phyloP scores from a whole-genome alignment of 169 alveolate species.

The Eimeria acervulina region DNA sequence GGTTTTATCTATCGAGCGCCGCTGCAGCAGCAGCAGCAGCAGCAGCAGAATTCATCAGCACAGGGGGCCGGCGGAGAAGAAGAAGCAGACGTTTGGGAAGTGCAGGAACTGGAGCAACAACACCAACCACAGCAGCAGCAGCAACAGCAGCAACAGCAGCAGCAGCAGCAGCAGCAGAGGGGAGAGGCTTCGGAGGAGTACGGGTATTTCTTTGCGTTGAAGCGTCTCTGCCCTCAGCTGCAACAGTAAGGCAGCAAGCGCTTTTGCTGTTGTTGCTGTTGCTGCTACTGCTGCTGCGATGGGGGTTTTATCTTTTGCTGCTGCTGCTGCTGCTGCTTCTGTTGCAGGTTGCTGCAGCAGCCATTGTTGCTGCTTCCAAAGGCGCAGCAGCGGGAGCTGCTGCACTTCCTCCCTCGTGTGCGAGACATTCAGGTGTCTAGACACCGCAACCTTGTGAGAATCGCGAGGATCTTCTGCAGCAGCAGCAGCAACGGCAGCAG shows the following conservation, averaged over 20 bases:
- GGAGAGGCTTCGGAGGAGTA: neutral
- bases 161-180: constrained; percentile 17
- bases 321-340: constrained; percentile 44
- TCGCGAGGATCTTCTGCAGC: neutral
- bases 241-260: neutral
- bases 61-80: constrained; percentile 16
- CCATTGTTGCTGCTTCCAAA: constrained; percentile 14
- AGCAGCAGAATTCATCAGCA: neutral
- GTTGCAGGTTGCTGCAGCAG: constrained; percentile 44
- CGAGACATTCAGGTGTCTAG: constrained; percentile 51
- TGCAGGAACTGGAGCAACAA: constrained; percentile 17
- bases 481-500: constrained; percentile 39
- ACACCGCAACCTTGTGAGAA: constrained; percentile 20
- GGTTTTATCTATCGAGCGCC: constrained; percentile 35
- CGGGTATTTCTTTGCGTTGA: constrained; percentile 32
- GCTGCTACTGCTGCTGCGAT: neutral
- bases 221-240: neutral
- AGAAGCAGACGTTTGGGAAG: constrained; percentile 54
- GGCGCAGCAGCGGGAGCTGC: constrained; percentile 68
- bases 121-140: too few relatives aligned
- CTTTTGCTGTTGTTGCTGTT: neutral
- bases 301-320: neutral
- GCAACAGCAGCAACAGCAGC: too few relatives aligned
- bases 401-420: constrained; percentile 23
- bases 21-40: constrained; percentile 54